Evolutionary conservation across 306 rosid species (phyloP).

Genomic region (Arachis stenosperma): DNA sequence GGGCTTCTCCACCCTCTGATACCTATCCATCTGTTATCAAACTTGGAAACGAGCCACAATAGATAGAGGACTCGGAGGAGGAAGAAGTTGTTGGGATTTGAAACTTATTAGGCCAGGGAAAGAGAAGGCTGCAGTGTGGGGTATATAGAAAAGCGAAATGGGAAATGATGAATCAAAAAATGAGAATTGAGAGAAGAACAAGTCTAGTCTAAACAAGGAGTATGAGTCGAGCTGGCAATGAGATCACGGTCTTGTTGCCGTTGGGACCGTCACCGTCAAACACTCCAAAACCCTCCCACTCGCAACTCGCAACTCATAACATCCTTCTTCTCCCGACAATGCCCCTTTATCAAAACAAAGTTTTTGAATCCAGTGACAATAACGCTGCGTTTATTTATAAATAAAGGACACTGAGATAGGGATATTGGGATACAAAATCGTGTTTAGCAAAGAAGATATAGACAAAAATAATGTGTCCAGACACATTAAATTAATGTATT

Average conservation of each 20-base stretch:
- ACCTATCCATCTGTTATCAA: conserved; percentile 67
- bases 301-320: not conserved
- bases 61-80: too few relatives aligned
- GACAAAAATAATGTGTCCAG: too few relatives aligned
- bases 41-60: too few relatives aligned
- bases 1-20: conserved; percentile 92
- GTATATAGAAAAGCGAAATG: not conserved
- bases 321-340: too few relatives aligned
- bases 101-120: not conserved
- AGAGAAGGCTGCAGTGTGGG: not conserved
- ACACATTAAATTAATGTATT: too few relatives aligned
- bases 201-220: conserved; percentile 33
- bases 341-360: too few relatives aligned
- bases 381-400: too few relatives aligned
- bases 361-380: too few relatives aligned
- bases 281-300: not conserved
- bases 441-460: too few relatives aligned
- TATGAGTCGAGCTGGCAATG: conserved; percentile 48
- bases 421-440: too few relatives aligned
- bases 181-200: conserved; percentile 12
- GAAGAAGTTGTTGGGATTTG: not conserved
- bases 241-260: conserved; percentile 62
- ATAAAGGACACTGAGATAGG: too few relatives aligned
- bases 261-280: conserved; percentile 62
- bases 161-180: not conserved